A percentile compares a stretch with the other conserved stretches of the same genome.
Evolutionary conservation across 2,329 filamentous ascomycete species (phyloP).

Genomic region (Falciphora oryzae): DNA sequence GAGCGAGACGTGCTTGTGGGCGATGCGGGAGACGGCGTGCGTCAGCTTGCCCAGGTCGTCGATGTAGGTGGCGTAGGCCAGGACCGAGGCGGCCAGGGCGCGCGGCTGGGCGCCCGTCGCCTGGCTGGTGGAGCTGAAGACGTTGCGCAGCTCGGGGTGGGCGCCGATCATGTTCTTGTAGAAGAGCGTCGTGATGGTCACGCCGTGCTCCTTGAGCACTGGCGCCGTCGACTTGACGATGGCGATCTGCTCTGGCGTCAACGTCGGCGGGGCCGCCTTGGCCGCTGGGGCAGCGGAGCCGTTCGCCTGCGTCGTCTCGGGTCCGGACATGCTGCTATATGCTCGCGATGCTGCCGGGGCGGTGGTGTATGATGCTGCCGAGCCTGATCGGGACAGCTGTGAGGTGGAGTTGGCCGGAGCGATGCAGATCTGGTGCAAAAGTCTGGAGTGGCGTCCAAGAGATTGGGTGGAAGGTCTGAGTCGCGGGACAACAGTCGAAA

Average conservation of each 20-base stretch:
- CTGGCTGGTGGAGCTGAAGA: slow-evolving; percentile 69
- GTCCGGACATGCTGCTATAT: slow-evolving; percentile 1
- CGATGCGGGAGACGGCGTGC: slow-evolving; percentile 59
- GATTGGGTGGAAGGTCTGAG: neutral
- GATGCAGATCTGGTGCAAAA: neutral
- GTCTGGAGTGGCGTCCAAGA: neutral
- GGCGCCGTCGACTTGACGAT: slow-evolving; percentile 75
- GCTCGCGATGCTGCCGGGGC: neutral
- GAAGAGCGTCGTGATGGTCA: slow-evolving; percentile 64
- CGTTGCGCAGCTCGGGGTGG: slow-evolving; percentile 59
- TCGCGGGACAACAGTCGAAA: neutral
- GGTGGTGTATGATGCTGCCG: neutral
- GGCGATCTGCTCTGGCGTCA: slow-evolving; percentile 59
- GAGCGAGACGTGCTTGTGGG: slow-evolving; percentile 71
- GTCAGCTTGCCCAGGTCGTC: slow-evolving; percentile 59
- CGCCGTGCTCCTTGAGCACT: slow-evolving; percentile 62
- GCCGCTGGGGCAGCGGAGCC: neutral
- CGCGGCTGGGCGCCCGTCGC: slow-evolving; percentile 59
- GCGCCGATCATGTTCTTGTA: slow-evolving; percentile 62
- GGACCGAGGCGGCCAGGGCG: slow-evolving; percentile 64
- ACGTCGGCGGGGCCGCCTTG: slow-evolving; percentile 13
- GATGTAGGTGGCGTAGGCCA: slow-evolving; percentile 68
- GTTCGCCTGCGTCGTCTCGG: neutral
- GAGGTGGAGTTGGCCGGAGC: neutral
- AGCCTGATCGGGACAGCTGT: neutral